Evolutionary conservation across 352 stramenopile genomes (phyloP).

Genomic region (Pythium vanterpoolii): DNA sequence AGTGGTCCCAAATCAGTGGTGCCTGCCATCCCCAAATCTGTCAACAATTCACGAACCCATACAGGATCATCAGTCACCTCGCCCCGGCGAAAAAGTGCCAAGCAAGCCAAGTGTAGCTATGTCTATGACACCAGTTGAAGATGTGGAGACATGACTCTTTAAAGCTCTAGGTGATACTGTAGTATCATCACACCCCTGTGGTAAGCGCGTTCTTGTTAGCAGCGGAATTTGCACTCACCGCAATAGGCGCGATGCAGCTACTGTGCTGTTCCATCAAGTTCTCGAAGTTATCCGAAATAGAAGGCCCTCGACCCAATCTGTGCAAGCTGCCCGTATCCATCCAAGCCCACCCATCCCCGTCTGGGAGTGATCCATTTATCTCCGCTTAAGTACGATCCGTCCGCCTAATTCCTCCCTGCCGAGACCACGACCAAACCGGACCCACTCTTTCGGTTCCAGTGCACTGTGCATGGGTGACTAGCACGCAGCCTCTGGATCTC

Average conservation of each 20-base stretch:
- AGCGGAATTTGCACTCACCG: too few relatives aligned
- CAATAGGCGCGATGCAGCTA: too few relatives aligned
- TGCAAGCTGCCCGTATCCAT: constrained; percentile 30
- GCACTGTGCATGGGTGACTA: constrained; percentile 15
- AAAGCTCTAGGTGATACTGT: too few relatives aligned
- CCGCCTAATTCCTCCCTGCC: constrained; percentile 11
- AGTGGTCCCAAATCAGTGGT: constrained; percentile 10
- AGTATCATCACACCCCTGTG: too few relatives aligned
- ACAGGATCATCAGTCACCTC: not conserved
- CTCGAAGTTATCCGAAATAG: constrained; percentile 24
- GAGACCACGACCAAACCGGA: not conserved
- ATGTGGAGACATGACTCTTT: too few relatives aligned
- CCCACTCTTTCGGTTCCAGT: constrained; percentile 27
- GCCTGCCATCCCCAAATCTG: constrained; percentile 4
- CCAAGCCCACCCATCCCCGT: constrained; percentile 25
- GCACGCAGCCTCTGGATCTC: constrained; percentile 20
- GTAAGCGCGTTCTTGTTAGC: too few relatives aligned
- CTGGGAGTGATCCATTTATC: constrained; percentile 26
- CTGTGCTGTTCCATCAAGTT: constrained; percentile 18
- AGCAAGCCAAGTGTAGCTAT: not conserved
- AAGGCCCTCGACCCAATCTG: constrained; percentile 1
- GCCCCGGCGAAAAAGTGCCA: not conserved
- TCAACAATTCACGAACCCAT: constrained; percentile 6
- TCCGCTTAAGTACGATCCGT: constrained; percentile 48
- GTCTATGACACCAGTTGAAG: too few relatives aligned